Evolutionary conservation across 768 basidiomycete species (phyloP), one percentile per base, ranked within the genome.

Genomic region (Russula compacta): DNA sequence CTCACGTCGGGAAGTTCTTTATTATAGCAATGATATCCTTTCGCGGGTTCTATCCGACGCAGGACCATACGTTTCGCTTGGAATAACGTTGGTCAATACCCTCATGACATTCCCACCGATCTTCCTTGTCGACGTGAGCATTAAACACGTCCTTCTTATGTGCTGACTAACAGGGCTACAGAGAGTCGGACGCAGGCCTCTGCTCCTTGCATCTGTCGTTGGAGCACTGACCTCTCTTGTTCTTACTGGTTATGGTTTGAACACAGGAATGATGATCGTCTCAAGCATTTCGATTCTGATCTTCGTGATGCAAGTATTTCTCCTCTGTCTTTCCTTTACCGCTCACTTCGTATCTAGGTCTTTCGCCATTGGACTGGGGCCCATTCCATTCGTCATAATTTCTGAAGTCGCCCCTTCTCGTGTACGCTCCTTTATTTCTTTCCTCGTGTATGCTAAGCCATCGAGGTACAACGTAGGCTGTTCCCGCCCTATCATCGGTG

Each of bases 361-460:
- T 0, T 98, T 95, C 72, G 90, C 94, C 1, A 73, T 88, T 38
- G 95, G 95, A 2, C 78, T 98, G 17, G 95, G 95, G 1, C 94
- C 95, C 2, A 75, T 98, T 38, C 95, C 95, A 0, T 98, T 94
- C 69, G 84, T 98, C 42, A 85, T 98, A 72, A 85, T 95, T 36
- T 85, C 93, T 15, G 94, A 98, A 69, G 83, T 97, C 21, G 87
- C 93, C 2, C 92, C 92, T 1, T 72, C 80, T 53, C 80, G 87
- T 67, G 92, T 87, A 71, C 63, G 89, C 77, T 43, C 44, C 52
- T 21, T 44, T 55, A 24, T 4, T 21, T 53, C 12, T 47, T 15
- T 17, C 19, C 8, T 36, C 48, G 17, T 55, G 47, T 48, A 15
- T 32, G 11, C 49, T 32, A 10, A 62, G 12, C 12, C 12, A 52